These are phyloP conservation scores for Botryotinia calthae DNA, from an alignment of 2,329 filamentous ascomycete genomes.

Conservation along the genomic window DNA sequence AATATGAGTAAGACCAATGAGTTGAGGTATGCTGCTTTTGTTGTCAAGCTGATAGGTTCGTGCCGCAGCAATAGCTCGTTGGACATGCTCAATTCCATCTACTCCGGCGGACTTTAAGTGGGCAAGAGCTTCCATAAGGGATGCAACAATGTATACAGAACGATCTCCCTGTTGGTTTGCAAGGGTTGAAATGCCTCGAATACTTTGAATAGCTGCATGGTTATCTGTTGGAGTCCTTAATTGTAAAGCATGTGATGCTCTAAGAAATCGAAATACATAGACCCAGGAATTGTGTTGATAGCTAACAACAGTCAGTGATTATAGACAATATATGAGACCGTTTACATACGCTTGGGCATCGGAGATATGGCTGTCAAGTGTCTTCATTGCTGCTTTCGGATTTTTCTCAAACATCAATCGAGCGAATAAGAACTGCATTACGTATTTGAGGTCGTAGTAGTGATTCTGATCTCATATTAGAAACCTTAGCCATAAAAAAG, in stretches of 20 bases:
- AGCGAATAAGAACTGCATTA: slow-evolving; percentile 70
- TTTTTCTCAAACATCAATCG: slow-evolving; percentile 69
- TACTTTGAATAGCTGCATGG: slow-evolving; percentile 62
- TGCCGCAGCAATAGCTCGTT: slow-evolving; percentile 70
- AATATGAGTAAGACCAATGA: slow-evolving; percentile 63
- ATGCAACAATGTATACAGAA: slow-evolving; percentile 63
- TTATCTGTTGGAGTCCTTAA: slow-evolving; percentile 59
- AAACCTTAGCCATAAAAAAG: not conserved
- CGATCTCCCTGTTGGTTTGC: slow-evolving; percentile 60
- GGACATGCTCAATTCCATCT: slow-evolving; percentile 67
- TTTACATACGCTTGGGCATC: slow-evolving; percentile 63
- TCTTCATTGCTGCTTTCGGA: slow-evolving; percentile 69
- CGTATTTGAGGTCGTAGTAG: slow-evolving; percentile 68
- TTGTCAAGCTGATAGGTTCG: slow-evolving; percentile 68
- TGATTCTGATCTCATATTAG: slow-evolving; percentile 45
- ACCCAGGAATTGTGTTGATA: slow-evolving; percentile 70
- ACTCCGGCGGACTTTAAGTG: slow-evolving; percentile 63
- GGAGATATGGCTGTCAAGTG: slow-evolving; percentile 65
- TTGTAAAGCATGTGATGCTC: slow-evolving; percentile 66
- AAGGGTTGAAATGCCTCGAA: slow-evolving; percentile 60
- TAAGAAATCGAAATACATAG: slow-evolving; percentile 73
- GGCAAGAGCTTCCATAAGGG: slow-evolving; percentile 66
- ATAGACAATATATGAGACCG: not conserved
- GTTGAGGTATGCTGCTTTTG: slow-evolving; percentile 61
- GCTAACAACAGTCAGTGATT: slow-evolving; percentile 30